phyloP scores from a whole-genome alignment of 805 yeast species.

The Candida orba region DNA sequence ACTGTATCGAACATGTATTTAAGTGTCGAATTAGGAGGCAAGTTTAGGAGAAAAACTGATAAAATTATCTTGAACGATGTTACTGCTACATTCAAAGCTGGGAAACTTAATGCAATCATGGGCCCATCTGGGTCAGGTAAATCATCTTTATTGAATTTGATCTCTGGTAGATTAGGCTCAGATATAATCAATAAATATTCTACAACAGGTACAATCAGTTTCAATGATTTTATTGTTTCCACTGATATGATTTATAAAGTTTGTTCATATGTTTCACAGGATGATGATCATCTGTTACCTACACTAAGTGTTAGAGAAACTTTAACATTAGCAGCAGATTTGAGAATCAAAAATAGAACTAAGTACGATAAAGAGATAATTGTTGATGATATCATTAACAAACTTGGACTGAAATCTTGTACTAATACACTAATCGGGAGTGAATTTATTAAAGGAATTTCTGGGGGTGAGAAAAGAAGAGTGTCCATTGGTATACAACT shows the following conservation, averaged over 20 bases:
- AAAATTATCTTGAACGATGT: conserved; percentile 17
- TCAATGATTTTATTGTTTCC: conserved; percentile 34
- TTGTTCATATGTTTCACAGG: conserved; percentile 79
- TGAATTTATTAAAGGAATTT: conserved; percentile 59
- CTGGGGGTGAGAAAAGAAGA: conserved; percentile 80
- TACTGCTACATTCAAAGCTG: conserved; percentile 20
- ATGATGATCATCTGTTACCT: conserved; percentile 66
- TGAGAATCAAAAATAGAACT: conserved; percentile 47
- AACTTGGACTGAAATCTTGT: conserved; percentile 65
- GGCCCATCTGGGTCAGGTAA: conserved; percentile 84
- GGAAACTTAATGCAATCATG: conserved; percentile 62
- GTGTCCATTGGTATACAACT: conserved; percentile 79
- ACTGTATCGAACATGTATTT: conserved; percentile 9
- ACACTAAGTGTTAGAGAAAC: conserved; percentile 77
- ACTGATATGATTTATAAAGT: conserved; percentile 34
- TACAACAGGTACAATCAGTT: conserved; percentile 36
- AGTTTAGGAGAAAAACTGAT: conserved; percentile 1
- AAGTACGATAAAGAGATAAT: conserved; percentile 36
- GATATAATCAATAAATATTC: conserved; percentile 21
- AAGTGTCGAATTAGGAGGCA: conserved; percentile 8
- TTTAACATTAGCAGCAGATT: conserved; percentile 57
- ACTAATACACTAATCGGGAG: conserved; percentile 66
- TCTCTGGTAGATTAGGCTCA: conserved; percentile 52
- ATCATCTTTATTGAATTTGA: conserved; percentile 53
- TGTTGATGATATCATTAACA: conserved; percentile 54